These are phyloP conservation scores for Inosperma sp. DNA, from an alignment of 768 basidiomycete genomes.

Conservation along the genomic window DNA sequence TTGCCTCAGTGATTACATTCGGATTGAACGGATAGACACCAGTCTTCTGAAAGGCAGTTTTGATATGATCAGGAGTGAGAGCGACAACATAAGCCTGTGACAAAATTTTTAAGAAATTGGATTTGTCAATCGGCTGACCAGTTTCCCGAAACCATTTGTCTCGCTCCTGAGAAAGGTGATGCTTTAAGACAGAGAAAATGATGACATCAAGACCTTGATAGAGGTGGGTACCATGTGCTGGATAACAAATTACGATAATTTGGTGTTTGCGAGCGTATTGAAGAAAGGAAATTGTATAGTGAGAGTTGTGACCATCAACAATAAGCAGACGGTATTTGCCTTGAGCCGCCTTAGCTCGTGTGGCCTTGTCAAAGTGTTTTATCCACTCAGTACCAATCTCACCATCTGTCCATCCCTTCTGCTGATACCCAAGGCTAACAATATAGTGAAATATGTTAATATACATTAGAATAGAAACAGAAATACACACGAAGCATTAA, in stretches of 20 bases:
- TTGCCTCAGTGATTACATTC: conserved; percentile 26
- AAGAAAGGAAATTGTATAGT: conserved; percentile 37
- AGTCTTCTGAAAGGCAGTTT: conserved; percentile 35
- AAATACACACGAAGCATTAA: conserved; percentile 18
- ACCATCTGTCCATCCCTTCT: conserved; percentile 34
- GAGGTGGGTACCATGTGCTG: conserved; percentile 41
- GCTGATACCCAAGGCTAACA: conserved; percentile 21
- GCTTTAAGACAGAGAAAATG: conserved; percentile 27
- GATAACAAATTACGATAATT: conserved; percentile 43
- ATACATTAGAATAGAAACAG: no score
- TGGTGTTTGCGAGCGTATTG: conserved; percentile 30
- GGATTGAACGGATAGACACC: conserved; percentile 37
- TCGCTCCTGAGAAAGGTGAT: conserved; percentile 14
- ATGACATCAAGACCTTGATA: conserved; percentile 44
- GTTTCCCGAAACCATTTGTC: conserved; percentile 14
- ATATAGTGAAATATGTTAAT: no score
- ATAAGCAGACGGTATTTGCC: conserved; percentile 31
- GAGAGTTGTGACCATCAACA: conserved; percentile 39
- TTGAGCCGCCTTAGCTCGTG: conserved; percentile 19
- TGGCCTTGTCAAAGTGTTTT: conserved; percentile 30
- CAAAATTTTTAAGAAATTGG: conserved; percentile 36
- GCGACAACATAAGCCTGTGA: conserved; percentile 27
- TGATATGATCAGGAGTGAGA: conserved; percentile 31
- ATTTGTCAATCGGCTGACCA: conserved; percentile 26
- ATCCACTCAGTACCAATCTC: conserved; percentile 37